phyloP scores from a whole-genome alignment of 176 grass and related monocot genomes.

The Pontederia crassipes region DNA sequence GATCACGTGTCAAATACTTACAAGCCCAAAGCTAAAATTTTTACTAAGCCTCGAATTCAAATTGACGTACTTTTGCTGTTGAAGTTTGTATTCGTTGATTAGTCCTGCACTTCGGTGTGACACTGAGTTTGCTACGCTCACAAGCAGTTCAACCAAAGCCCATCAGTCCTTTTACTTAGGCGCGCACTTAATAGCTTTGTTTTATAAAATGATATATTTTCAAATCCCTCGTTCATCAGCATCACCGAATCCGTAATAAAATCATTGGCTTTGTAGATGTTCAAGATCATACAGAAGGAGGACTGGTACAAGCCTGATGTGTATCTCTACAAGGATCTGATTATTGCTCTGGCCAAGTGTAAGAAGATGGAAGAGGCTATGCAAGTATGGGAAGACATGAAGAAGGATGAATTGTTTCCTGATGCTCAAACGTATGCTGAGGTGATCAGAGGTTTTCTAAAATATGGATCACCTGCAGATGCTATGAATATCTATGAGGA shows the following conservation, averaged over 20 bases:
- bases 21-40: too few species aligned
- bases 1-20: background rate
- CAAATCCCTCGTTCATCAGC: background rate
- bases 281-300: slow-evolving; percentile 84
- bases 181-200: too few species aligned
- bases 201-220: background rate
- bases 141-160: too few species aligned
- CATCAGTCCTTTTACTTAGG: too few species aligned
- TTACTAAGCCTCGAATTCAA: too few species aligned
- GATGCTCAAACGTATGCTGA: slow-evolving; percentile 83
- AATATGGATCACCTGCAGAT: slow-evolving; percentile 83
- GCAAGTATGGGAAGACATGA: slow-evolving; percentile 74
- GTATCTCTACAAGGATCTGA: slow-evolving; percentile 89
- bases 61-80: too few species aligned
- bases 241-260: background rate
- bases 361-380: slow-evolving; percentile 93
- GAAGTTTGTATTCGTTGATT: background rate
- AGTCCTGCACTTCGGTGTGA: background rate
- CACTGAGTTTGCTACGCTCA: too few species aligned
- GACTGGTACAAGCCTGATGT: slow-evolving; percentile 97
- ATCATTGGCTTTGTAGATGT: slow-evolving; percentile 42
- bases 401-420: slow-evolving; percentile 66
- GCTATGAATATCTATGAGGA: slow-evolving; percentile 96
- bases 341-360: slow-evolving; percentile 65
- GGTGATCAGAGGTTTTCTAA: slow-evolving; percentile 85